A percentile compares a stretch with the other conserved stretches of the same genome.
Evolutionary conservation across 805 yeast genomes (phyloP).

Genomic region (Ogataea paraovalis): DNA sequence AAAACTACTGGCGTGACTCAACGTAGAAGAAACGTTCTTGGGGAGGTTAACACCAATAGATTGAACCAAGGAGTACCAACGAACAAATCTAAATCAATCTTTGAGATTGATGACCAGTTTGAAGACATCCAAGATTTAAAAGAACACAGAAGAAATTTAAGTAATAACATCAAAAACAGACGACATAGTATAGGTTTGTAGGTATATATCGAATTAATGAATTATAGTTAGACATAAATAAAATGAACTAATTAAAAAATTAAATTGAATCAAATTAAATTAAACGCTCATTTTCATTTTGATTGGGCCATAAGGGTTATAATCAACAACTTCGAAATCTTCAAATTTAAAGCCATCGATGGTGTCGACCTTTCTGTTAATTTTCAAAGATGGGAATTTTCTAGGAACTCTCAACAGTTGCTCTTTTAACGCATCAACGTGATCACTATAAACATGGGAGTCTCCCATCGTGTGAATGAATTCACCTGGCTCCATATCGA

Average conservation of each 20-base stretch:
- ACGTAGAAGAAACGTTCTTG: not conserved
- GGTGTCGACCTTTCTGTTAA: slow-evolving; percentile 59
- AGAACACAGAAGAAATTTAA: slow-evolving; percentile 11
- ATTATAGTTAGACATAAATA: not conserved
- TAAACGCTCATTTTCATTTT: slow-evolving; percentile 97
- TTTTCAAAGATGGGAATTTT: slow-evolving; percentile 71
- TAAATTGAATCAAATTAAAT: slow-evolving; percentile 2
- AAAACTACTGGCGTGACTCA: not conserved
- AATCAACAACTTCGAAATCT: slow-evolving; percentile 78
- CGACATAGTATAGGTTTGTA: slow-evolving; percentile 11
- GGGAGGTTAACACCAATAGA: not conserved
- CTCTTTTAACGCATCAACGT: slow-evolving; percentile 81
- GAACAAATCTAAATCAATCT: slow-evolving; percentile 6
- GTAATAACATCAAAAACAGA: slow-evolving; percentile 9
- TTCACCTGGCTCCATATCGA: slow-evolving; percentile 92
- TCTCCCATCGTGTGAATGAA: slow-evolving; percentile 96
- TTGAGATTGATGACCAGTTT: slow-evolving; percentile 13
- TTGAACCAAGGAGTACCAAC: not conserved
- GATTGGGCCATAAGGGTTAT: slow-evolving; percentile 78
- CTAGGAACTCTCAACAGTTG: slow-evolving; percentile 76
- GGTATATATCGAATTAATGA: not conserved
- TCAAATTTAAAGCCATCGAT: slow-evolving; percentile 89
- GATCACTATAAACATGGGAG: slow-evolving; percentile 92
- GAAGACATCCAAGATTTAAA: slow-evolving; percentile 10
- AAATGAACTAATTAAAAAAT: not conserved